These are phyloP conservation scores for Phytopythium aichiense DNA, from an alignment of 352 stramenopile genomes.

Conservation along the genomic window DNA sequence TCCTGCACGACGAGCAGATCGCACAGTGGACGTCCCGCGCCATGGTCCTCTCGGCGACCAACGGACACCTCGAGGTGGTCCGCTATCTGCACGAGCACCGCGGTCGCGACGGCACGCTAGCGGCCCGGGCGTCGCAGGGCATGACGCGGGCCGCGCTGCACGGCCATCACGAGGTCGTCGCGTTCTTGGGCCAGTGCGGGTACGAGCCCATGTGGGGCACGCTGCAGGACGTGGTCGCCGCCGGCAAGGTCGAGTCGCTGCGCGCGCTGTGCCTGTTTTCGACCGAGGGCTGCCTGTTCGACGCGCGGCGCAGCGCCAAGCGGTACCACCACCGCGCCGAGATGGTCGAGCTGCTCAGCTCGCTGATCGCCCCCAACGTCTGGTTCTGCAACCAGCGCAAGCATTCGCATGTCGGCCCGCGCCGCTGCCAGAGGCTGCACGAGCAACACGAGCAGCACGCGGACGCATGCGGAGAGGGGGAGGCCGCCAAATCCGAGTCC, in stretches of 20 bases:
- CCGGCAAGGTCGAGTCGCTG: constrained; percentile 17
- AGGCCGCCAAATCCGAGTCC: background rate
- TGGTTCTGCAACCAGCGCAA: constrained; percentile 23
- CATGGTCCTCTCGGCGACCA: constrained; percentile 45
- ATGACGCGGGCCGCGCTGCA: constrained; percentile 25
- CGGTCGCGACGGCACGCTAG: constrained; percentile 9
- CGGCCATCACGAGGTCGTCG: constrained; percentile 21
- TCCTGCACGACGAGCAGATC: constrained; percentile 29
- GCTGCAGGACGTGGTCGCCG: constrained; percentile 23
- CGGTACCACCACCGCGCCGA: constrained; percentile 10
- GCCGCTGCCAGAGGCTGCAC: constrained; percentile 19
- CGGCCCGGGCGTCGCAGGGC: constrained; percentile 20
- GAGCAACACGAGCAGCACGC: background rate
- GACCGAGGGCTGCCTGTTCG: constrained; percentile 26
- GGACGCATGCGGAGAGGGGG: background rate
- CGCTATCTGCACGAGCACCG: constrained; percentile 35
- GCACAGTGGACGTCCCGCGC: constrained; percentile 36
- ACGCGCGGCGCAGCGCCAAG: constrained; percentile 23
- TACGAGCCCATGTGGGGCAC: constrained; percentile 22
- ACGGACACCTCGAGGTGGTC: constrained; percentile 46
- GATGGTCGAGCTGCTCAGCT: constrained; percentile 16
- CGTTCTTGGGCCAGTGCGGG: constrained; percentile 16
- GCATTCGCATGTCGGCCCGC: constrained; percentile 16
- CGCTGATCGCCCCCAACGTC: constrained; percentile 16
- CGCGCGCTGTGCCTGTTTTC: constrained; percentile 25